Base-by-base conservation (phyloP, 208 protist species). In the Jaenimonas drosophilae region DNA sequence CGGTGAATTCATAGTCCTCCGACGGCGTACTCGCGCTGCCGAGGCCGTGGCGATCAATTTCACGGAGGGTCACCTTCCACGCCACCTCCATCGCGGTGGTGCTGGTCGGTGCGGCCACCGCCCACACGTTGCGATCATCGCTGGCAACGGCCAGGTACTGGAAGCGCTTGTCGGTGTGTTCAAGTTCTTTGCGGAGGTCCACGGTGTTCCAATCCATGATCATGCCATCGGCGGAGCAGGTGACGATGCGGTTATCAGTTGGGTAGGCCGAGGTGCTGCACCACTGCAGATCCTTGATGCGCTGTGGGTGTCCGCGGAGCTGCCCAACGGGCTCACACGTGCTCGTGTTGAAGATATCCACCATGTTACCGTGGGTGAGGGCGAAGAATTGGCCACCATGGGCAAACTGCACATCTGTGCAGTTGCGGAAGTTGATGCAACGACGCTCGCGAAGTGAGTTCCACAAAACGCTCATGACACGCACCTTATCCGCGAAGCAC, bases 361-460 rank as follows among this genome's bases (percentile, higher is more conserved):
- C 80, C 25, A 94, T 59, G 62, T 95, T 96, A 29, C 83, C 79
- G 56, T 97, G 89, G 30, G 88, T 86, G 32, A 96, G 59, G 6
- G 94, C 92, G 63, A 98, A 96, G 55, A 88, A 83, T 31, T 97
- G 91, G 7, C 96, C 96, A 23, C 96, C 96, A 29, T 89, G 66
- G 9, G 85, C 83, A 62, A 96, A 98, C 41, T 75, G 66, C 7
- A 91, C 89, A 58, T 92, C 86, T 6, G 63, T 54, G 43, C 78
- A 92, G 49, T 81, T 79, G 41, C 89, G 73, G 36, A 98, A 80
- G 65, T 81, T 86, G 49, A 97, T 84, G 21, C 67, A 76, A 44
- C 80, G 72, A 37, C 80, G 76, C 49, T 93, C 81, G 16, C 72
- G 60, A 29, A 98, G 74, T 20, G 89, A 76, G 57, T 96, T 91